Conservation (phyloP, 2,329 filamentous ascomycete genomes). For the Clonostachys solani region DNA sequence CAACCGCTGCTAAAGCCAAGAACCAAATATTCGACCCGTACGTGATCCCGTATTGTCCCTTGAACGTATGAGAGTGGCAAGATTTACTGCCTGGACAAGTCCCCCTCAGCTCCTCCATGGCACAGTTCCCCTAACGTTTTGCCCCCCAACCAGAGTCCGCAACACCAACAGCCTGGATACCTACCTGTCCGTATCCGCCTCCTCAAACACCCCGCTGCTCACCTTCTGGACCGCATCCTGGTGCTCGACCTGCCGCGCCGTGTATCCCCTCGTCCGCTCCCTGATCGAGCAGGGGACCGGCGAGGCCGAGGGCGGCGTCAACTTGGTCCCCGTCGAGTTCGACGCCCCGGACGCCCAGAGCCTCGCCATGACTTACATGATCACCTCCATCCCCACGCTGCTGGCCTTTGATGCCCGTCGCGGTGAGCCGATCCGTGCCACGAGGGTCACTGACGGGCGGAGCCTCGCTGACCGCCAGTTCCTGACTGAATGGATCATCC, state of each 20-base stretch:
- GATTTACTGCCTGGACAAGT: background rate
- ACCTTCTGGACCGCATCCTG: slow-evolving; percentile 58
- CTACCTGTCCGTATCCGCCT: slow-evolving; percentile 50
- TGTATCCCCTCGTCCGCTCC: slow-evolving; percentile 46
- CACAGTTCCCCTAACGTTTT: background rate
- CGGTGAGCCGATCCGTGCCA: slow-evolving; percentile 43
- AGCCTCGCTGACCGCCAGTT: slow-evolving; percentile 43
- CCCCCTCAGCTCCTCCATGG: background rate
- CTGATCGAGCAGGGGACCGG: slow-evolving; percentile 42
- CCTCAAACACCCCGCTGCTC: slow-evolving; percentile 49
- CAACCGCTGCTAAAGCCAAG: slow-evolving; percentile 5
- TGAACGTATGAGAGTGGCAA: background rate
- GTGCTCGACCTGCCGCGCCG: slow-evolving; percentile 47
- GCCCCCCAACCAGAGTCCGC: slow-evolving; percentile 39
- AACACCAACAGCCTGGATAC: slow-evolving; percentile 48
- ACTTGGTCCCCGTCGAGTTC: slow-evolving; percentile 49
- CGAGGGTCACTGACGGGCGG: slow-evolving; percentile 43
- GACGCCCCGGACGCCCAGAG: slow-evolving; percentile 49
- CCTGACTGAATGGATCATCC: slow-evolving; percentile 48
- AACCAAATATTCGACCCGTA: slow-evolving; percentile 13
- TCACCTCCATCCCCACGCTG: slow-evolving; percentile 53
- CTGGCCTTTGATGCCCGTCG: slow-evolving; percentile 45
- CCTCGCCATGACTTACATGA: slow-evolving; percentile 51
- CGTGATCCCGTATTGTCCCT: background rate
- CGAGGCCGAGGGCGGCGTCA: slow-evolving; percentile 51